These are phyloP conservation scores for Rhizopogon vesiculosus DNA, from an alignment of 768 basidiomycete species.

Conservation along the genomic window DNA sequence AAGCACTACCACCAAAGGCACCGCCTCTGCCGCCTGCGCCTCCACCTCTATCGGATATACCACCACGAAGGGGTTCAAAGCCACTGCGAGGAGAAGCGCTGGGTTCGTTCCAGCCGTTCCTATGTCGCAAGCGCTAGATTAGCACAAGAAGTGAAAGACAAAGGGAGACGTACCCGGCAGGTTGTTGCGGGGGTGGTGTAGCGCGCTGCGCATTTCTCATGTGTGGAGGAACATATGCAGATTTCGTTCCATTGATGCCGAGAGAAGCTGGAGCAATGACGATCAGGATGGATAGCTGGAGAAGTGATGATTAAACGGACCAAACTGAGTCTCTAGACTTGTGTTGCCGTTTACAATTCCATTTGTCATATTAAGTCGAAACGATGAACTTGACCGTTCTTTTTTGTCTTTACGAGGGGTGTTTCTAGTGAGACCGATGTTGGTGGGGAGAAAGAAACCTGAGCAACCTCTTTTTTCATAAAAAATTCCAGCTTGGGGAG, in stretches of 20 bases:
- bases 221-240: slow-evolving; percentile 87
- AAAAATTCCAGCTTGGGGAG: slow-evolving; percentile 20
- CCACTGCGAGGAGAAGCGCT: slow-evolving; percentile 60
- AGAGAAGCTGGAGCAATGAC: slow-evolving; percentile 53
- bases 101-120: slow-evolving; percentile 75
- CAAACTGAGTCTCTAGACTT: slow-evolving; percentile 72
- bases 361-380: slow-evolving; percentile 77
- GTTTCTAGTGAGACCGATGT: slow-evolving; percentile 27
- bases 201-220: slow-evolving; percentile 84
- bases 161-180: slow-evolving; percentile 47
- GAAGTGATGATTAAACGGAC: slow-evolving; percentile 34
- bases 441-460: slow-evolving; percentile 24
- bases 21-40: slow-evolving; percentile 30
- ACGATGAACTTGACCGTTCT: slow-evolving; percentile 26
- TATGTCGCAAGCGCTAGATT: slow-evolving; percentile 21
- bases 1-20: slow-evolving; percentile 36
- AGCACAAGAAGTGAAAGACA: slow-evolving; percentile 9
- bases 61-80: slow-evolving; percentile 37
- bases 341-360: slow-evolving; percentile 77
- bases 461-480: slow-evolving; percentile 11
- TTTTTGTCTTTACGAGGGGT: slow-evolving; percentile 17
- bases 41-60: slow-evolving; percentile 29
- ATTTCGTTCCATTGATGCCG: slow-evolving; percentile 62
- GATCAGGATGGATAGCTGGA: neutral
- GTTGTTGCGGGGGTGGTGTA: slow-evolving; percentile 47